phyloP scores from a whole-genome alignment of 352 stramenopile genomes.

The Globisporangium orthogonon region DNA sequence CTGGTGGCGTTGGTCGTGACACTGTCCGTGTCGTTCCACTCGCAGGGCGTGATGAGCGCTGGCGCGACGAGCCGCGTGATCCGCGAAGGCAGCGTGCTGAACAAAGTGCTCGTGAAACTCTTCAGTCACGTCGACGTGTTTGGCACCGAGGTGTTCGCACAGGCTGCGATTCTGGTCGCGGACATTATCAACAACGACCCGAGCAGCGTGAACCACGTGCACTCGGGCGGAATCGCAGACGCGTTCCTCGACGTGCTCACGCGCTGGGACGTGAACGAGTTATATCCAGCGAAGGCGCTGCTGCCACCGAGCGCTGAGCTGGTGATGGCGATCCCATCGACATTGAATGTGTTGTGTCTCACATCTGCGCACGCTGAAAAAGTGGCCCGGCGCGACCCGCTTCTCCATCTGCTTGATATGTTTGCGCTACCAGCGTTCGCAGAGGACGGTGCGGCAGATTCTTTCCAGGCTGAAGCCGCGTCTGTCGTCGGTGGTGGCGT shows the following conservation, averaged over 20 bases:
- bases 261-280: slow-evolving; percentile 57
- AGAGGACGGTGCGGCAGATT: slow-evolving; percentile 73
- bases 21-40: slow-evolving; percentile 83
- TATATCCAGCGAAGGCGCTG: slow-evolving; percentile 44
- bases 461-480: slow-evolving; percentile 90
- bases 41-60: slow-evolving; percentile 84
- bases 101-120: slow-evolving; percentile 86
- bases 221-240: slow-evolving; percentile 89
- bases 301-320: slow-evolving; percentile 89
- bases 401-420: slow-evolving; percentile 87
- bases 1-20: slow-evolving; percentile 65
- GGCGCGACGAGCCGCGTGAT: slow-evolving; percentile 83
- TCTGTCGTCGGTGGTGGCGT: slow-evolving; percentile 91
- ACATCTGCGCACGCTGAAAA: slow-evolving; percentile 90
- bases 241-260: slow-evolving; percentile 91
- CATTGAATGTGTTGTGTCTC: slow-evolving; percentile 90
- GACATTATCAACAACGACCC: slow-evolving; percentile 98
- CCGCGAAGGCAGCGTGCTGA: slow-evolving; percentile 82
- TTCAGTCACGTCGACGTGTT: slow-evolving; percentile 89
- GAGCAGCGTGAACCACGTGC: slow-evolving; percentile 93
- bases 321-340: slow-evolving; percentile 92
- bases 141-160: slow-evolving; percentile 90
- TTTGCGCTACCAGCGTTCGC: slow-evolving; percentile 91
- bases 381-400: slow-evolving; percentile 87
- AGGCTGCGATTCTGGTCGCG: slow-evolving; percentile 89